Conservation (phyloP, 176 grass and related monocot species). For the Carex myosuroides region DNA sequence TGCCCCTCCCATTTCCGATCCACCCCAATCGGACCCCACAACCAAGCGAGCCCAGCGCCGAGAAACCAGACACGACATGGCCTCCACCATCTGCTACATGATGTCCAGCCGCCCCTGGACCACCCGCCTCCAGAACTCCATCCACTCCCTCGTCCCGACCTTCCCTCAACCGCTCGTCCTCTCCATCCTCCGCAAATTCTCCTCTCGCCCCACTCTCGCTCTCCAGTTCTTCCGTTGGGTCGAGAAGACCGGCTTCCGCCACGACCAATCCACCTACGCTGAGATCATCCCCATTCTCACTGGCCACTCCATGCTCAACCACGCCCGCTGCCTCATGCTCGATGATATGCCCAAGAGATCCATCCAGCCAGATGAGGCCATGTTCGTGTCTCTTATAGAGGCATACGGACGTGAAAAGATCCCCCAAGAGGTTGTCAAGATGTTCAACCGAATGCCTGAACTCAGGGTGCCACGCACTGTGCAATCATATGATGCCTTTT, state of each 20-base stretch:
- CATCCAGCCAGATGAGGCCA: slow-evolving; percentile 51
- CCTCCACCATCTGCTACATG: slow-evolving; percentile 75
- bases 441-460: slow-evolving; percentile 83
- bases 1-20: neutral
- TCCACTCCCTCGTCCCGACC: slow-evolving; percentile 47
- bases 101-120: slow-evolving; percentile 78
- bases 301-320: slow-evolving; percentile 74
- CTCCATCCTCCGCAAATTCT: slow-evolving; percentile 42
- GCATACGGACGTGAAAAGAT: slow-evolving; percentile 62
- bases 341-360: slow-evolving; percentile 75
- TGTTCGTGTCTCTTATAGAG: slow-evolving; percentile 49
- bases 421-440: slow-evolving; percentile 88
- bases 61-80: slow-evolving; percentile 10
- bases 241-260: slow-evolving; percentile 67
- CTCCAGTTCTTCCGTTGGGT: slow-evolving; percentile 95
- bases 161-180: slow-evolving; percentile 52
- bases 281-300: slow-evolving; percentile 56
- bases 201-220: slow-evolving; percentile 35
- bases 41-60: neutral
- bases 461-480: slow-evolving; percentile 61
- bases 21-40: neutral
- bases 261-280: slow-evolving; percentile 42
- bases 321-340: slow-evolving; percentile 84
- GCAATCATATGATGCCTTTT: slow-evolving; percentile 70
- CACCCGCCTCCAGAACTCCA: slow-evolving; percentile 88